Conservation (phyloP, 805 yeast species). For the Yamadazyma phyllophila region DNA sequence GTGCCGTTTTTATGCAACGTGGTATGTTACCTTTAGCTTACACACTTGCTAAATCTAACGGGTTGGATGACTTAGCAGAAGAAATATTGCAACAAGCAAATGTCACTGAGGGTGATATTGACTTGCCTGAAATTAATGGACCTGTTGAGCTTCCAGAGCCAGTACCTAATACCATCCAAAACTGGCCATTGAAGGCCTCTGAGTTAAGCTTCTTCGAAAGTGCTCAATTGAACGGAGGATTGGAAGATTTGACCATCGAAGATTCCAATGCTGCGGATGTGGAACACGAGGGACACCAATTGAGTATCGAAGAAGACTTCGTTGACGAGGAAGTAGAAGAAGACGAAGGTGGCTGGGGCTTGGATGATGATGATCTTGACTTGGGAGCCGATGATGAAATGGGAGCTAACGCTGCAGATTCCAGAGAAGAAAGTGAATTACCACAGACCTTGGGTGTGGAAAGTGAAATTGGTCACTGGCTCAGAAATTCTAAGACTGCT, state of each 20-base stretch:
- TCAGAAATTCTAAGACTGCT: slow-evolving; percentile 82
- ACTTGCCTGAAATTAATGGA: slow-evolving; percentile 53
- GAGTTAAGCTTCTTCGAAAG: slow-evolving; percentile 80
- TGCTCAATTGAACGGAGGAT: slow-evolving; percentile 64
- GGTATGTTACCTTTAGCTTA: slow-evolving; percentile 90
- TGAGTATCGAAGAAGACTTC: slow-evolving; percentile 36
- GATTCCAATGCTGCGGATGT: slow-evolving; percentile 21
- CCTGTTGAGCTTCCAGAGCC: slow-evolving; percentile 49
- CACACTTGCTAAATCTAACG: slow-evolving; percentile 85
- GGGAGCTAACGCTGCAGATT: slow-evolving; percentile 10
- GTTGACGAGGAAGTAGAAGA: slow-evolving; percentile 50
- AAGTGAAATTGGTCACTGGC: slow-evolving; percentile 76
- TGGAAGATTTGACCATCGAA: slow-evolving; percentile 60
- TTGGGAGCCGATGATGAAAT: slow-evolving; percentile 47
- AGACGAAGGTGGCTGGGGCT: slow-evolving; percentile 76
- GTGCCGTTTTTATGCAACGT: slow-evolving; percentile 67
- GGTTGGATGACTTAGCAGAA: slow-evolving; percentile 72
- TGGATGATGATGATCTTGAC: slow-evolving; percentile 77
- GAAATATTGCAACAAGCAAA: slow-evolving; percentile 71
- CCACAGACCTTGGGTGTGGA: slow-evolving; percentile 33
- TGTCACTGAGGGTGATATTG: slow-evolving; percentile 57
- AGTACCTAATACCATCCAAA: slow-evolving; percentile 41
- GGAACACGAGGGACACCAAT: slow-evolving; percentile 16
- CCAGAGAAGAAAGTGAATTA: slow-evolving; percentile 11
- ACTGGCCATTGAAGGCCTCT: slow-evolving; percentile 83